A percentile compares a stretch with the other conserved stretches of the same genome.
phyloP scores from a whole-genome alignment of 495 filamentous ascomycete species.

The Terfezia claveryi region DNA sequence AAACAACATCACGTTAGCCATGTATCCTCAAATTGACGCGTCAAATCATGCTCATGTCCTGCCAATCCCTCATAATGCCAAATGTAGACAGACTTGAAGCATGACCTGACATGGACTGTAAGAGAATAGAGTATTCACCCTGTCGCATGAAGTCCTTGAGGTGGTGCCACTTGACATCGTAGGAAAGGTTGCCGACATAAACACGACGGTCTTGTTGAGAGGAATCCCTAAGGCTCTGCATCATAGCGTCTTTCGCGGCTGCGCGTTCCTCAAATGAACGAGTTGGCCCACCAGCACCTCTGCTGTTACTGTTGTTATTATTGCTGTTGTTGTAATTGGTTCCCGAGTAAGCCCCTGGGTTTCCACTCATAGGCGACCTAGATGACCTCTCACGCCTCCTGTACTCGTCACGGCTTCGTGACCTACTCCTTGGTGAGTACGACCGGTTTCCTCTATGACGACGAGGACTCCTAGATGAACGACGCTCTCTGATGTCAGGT shows the following conservation, averaged over 20 bases:
- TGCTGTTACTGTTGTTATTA: conserved; percentile 13
- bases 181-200: conserved; percentile 96
- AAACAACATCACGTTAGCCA: background rate
- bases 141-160: conserved; percentile 99
- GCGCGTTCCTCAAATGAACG: conserved; percentile 66
- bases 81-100: too few species aligned
- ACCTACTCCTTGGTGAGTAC: conserved; percentile 82
- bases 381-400: conserved; percentile 59
- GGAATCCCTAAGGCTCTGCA: conserved; percentile 74
- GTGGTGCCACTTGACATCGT: conserved; percentile 99
- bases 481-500: conserved; percentile 21
- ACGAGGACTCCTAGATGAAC: conserved; percentile 40
- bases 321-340: conserved; percentile 27
- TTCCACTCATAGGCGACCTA: conserved; percentile 67
- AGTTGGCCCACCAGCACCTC: conserved; percentile 40
- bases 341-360: conserved; percentile 36
- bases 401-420: conserved; percentile 74
- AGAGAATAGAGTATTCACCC: conserved; percentile 39
- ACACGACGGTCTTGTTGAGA: conserved; percentile 97
- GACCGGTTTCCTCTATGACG: conserved; percentile 45
- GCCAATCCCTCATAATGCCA: too few species aligned
- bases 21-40: background rate
- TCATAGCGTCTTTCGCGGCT: conserved; percentile 79
- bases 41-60: too few species aligned
- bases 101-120: background rate